Percentiles rank a stretch among this genome's conserved stretches.
Conservation (phyloP, 2,329 filamentous ascomycete species). For the Curvularia sp. region DNA sequence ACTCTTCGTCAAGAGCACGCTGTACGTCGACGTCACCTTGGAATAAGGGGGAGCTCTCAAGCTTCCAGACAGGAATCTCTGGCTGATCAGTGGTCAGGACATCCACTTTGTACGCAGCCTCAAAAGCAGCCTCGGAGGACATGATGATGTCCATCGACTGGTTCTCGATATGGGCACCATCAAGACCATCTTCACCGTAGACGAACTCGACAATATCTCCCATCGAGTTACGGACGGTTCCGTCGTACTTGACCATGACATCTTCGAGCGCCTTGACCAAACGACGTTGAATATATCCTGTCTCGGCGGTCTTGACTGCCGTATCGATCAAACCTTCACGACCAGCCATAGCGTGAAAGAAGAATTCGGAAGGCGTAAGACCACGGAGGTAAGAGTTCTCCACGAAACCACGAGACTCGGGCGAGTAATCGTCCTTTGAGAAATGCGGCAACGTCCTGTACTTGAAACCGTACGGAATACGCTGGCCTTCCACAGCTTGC, state of each 20-base stretch:
- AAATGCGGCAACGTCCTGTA: constrained; percentile 97
- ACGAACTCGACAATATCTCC: constrained; percentile 97
- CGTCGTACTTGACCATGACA: constrained; percentile 96
- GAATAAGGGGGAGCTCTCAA: constrained; percentile 88
- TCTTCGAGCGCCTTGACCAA: constrained; percentile 98
- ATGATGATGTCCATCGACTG: constrained; percentile 88
- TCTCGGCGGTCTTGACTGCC: constrained; percentile 98
- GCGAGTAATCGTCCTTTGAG: constrained; percentile 98
- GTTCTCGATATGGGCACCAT: constrained; percentile 91
- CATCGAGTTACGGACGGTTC: constrained; percentile 94
- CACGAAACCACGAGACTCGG: constrained; percentile 95
- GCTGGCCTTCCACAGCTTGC: constrained; percentile 97
- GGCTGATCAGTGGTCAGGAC: constrained; percentile 76
- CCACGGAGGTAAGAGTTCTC: constrained; percentile 98
- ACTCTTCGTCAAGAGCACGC: constrained; percentile 85
- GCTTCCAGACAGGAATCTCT: constrained; percentile 70
- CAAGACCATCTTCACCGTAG: constrained; percentile 96
- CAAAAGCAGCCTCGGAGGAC: constrained; percentile 78
- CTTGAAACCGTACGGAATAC: constrained; percentile 99
- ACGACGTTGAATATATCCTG: constrained; percentile 98
- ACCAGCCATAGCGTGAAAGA: constrained; percentile 99
- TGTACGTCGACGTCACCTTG: constrained; percentile 88
- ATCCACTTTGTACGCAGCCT: constrained; percentile 83
- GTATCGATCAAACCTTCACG: constrained; percentile 99
- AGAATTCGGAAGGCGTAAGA: constrained; percentile 94